Evolutionary conservation across 2,329 filamentous ascomycete genomes (phyloP), one percentile per base, ranked within the genome.

Genomic region (Paecilomyces sp.): DNA sequence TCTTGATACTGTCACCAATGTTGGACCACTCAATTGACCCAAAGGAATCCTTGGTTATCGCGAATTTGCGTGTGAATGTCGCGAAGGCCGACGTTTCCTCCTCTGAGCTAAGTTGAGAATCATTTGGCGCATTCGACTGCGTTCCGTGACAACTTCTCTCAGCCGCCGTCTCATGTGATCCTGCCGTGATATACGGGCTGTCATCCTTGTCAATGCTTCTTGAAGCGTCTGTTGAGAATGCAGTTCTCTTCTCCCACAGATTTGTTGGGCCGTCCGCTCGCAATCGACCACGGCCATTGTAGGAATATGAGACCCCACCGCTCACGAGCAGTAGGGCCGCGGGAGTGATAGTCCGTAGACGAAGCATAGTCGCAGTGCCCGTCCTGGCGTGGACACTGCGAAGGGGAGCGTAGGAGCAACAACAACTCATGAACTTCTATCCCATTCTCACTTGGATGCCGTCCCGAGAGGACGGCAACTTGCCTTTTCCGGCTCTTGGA

Each of bases 1-100:
- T 87, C 41, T 88, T 86, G 28, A 96, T 77, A 22, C 76, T 81
- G 56, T 81, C 80, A 18, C 77, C 74, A 54, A 84, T 64, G 12
- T 75, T 73, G 31, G 75, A 66, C 76, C 77, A 79, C 30, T 79
- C 73, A 51, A 75, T 66, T 1, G 71, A 70, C 30, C 72, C 69
- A 52, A 80, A 71, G 1, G 75, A 74, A 31, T 77, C 70, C 60
- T 73, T 74, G 18, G 75, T 71, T 53, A 66, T 70, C 30, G 74
- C 70, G 28, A 80, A 72, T 60, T 75, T 78, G 2, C 72, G 66
- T 13, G 85, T 82, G 57, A 91, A 81, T 22, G 79, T 71, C 3
- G 71, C 66, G 79, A 79, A 81, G 12, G 79, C 69, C 18, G 75
- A 75, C 67, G 69, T 52, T 61, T 31, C 18, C 59, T 64, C 59